Evolutionary conservation across 2,329 filamentous ascomycete species (phyloP), one percentile per base, ranked within the genome.

Genomic region (Cladosporium austrohemisphaericum): DNA sequence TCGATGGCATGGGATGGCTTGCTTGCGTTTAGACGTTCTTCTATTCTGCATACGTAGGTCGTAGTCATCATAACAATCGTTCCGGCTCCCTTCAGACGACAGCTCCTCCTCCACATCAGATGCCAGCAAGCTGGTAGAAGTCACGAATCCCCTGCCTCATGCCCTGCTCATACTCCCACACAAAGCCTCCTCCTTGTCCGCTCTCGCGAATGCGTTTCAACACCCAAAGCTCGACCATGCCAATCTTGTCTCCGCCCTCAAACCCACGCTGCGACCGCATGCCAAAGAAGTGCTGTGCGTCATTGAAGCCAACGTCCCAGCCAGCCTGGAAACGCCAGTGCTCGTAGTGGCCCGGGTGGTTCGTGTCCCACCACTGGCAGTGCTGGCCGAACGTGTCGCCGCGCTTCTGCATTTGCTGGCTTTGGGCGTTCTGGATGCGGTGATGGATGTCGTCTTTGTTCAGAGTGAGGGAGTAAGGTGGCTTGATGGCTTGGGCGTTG

Each of bases 151-250:
- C 75, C 60, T 71, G 69, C 40, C 74, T 61, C 29, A 77, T 46
- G 2, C 75, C 75, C 50, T 74, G 71, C 59, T 76, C 75, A 57
- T 70, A 78, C 57, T 76, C 70, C 74, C 75, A 77, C n/a, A 73
- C 68, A 52, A 69, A 71, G 14, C 66, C 65, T 8, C 73, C 73
- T 29, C 66, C 65, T 54, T 75, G 71, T 2, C 74, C 74, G 50
- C 70, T 72, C 54, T 81, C 77, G 25, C 70, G 57, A 32, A 82
- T 62, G 26, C 79, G 71, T 64, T 79, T 81, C 60, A 76, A 64
- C 11, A 75, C 63, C 79, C 80, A 83, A n/a, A 80, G 55, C 51
- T 83, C 78, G 32, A 79, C 52, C 60, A 73, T 76, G 6, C 79
- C 79, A 62, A 83, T 78, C 58, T 68, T 75, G 59, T 81, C 78